Conservation (phyloP, 2,329 filamentous ascomycete species). For the Macrophomina phaseolina region DNA sequence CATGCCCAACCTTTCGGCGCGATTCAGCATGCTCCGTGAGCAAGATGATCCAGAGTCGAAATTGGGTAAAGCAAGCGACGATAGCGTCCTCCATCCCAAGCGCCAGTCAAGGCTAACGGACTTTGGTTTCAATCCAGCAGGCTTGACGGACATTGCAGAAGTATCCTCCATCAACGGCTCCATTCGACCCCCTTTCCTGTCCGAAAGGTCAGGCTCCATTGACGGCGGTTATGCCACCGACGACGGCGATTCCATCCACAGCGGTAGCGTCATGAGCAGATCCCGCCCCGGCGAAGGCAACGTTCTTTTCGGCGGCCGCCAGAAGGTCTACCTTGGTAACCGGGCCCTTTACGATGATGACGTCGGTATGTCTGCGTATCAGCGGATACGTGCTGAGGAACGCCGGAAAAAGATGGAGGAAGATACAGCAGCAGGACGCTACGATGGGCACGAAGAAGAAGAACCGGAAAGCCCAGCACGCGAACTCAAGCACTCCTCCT, state of each 20-base stretch:
- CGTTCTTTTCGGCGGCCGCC: slow-evolving; percentile 89
- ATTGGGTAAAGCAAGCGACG: slow-evolving; percentile 92
- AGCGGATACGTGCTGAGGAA: slow-evolving; percentile 66
- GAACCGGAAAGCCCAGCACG: slow-evolving; percentile 47
- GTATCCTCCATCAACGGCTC: slow-evolving; percentile 72
- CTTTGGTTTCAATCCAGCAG: slow-evolving; percentile 66
- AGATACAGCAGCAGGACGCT: slow-evolving; percentile 49
- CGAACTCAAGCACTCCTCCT: slow-evolving; percentile 55
- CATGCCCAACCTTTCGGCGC: slow-evolving; percentile 91
- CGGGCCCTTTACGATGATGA: slow-evolving; percentile 86
- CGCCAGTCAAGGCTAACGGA: slow-evolving; percentile 79
- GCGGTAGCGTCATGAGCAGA: slow-evolving; percentile 80
- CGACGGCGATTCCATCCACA: slow-evolving; percentile 64
- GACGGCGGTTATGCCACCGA: slow-evolving; percentile 67
- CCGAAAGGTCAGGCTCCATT: slow-evolving; percentile 45
- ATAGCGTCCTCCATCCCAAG: slow-evolving; percentile 86
- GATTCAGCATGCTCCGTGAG: slow-evolving; percentile 95
- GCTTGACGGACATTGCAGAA: slow-evolving; percentile 85
- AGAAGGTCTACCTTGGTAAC: slow-evolving; percentile 88
- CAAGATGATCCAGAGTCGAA: slow-evolving; percentile 90
- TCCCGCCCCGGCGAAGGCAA: slow-evolving; percentile 87
- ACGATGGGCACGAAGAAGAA: slow-evolving; percentile 42
- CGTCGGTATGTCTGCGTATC: slow-evolving; percentile 80
- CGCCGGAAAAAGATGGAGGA: slow-evolving; percentile 62
- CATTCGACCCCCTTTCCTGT: slow-evolving; percentile 60